Evolutionary conservation across 78 protist genomes (phyloP).

Genomic region (Bodo saltans): DNA sequence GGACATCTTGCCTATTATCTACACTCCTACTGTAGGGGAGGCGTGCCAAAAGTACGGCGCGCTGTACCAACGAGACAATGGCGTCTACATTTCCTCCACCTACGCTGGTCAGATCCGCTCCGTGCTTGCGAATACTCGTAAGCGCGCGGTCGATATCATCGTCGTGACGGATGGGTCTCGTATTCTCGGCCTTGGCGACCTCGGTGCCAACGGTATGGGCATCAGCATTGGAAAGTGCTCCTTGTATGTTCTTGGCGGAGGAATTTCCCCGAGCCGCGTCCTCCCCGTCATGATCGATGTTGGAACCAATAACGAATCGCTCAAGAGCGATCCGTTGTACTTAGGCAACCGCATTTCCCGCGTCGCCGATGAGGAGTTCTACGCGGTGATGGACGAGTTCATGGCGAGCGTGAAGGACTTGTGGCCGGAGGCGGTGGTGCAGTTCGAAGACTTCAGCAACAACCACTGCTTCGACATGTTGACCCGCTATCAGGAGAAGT

Average conservation of each 20-base stretch:
- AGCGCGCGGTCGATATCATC: constrained; percentile 60
- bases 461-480: constrained; percentile 71
- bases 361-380: constrained; percentile 60
- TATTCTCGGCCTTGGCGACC: constrained; percentile 97
- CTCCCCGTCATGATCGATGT: constrained; percentile 91
- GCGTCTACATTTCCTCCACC: constrained; percentile 69
- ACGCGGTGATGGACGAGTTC: constrained; percentile 81
- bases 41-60: constrained; percentile 82
- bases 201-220: constrained; percentile 92
- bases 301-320: constrained; percentile 84
- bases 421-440: constrained; percentile 65
- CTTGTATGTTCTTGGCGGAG: constrained; percentile 81
- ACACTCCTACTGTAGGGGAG: constrained; percentile 92
- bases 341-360: constrained; percentile 72
- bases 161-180: constrained; percentile 97
- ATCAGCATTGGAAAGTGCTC: constrained; percentile 84
- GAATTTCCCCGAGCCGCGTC: constrained; percentile 64
- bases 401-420: constrained; percentile 58
- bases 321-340: constrained; percentile 76
- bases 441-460: constrained; percentile 91
- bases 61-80: constrained; percentile 37
- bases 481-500: constrained; percentile 54
- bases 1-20: constrained; percentile 75
- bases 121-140: constrained; percentile 56
- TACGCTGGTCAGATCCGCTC: constrained; percentile 65